Evolutionary conservation across 495 filamentous ascomycete species (phyloP), one percentile per base, ranked within the genome.

Genomic region (Lepraria neglecta): DNA sequence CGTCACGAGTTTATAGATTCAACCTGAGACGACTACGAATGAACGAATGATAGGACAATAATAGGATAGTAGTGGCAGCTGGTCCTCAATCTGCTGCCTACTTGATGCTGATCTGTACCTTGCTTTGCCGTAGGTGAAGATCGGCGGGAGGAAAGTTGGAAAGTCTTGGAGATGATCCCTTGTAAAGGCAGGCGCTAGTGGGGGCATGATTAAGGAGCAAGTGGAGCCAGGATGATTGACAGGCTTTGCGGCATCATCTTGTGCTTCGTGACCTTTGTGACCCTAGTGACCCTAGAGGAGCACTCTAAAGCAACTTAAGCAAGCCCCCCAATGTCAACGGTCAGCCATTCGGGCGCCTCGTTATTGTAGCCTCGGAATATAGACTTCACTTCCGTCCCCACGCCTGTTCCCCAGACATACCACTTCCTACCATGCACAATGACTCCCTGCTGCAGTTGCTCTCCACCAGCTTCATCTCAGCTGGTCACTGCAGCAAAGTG

Each of bases 381-480:
- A 28, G 51, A 54, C 30, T 19, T 35, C 51, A 54, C 51, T 33
- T 54, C 30, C 17, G 35, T 19, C 19, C 17, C 51, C 17, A 53
- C 10, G 19, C 15, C 30, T 53, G n/a, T 35, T 19, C 28, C 51
- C 17, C 51, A 54, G 51, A 54, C 30, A 54, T 33, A 38, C 51
- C 51, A 54, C 51, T n/a, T 38, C 51, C 19, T 28, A 4, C 19
- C 30, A 31, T 42, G 35, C 59, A 64, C 30, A 40, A 64, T 59
- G 62, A 64, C 56, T 58, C 19, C 47, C 45, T 19, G 38, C 56
- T 38, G 42, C 56, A 45, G 35, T 52, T 56, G 31, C 21, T 17
- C 53, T 44, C 19, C 30, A 44, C 40, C 61, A 63, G 56, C 44
- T 38, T 45, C 47, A 40, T 6, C 19, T 59, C 61, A 59, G 51